Percentiles rank a stretch among this genome's conserved stretches.
These are phyloP conservation scores for Aspergillus calidoustus DNA, from an alignment of 2,329 filamentous ascomycete species.

Conservation along the genomic window DNA sequence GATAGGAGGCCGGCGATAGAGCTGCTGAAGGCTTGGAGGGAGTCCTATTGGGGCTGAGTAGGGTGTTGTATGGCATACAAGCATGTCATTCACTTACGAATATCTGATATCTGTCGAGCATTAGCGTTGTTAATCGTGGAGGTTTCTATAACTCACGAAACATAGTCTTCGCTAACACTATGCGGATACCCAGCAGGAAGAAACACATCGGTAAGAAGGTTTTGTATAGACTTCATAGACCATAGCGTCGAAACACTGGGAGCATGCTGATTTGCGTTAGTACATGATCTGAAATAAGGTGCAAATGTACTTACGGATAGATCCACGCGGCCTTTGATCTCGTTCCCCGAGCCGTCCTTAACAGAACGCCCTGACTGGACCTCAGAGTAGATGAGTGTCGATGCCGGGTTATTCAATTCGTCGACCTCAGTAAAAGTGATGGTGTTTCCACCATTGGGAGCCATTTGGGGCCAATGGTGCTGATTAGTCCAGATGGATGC, in stretches of 20 bases:
- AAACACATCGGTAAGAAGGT: conserved; percentile 70
- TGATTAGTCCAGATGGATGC: background rate
- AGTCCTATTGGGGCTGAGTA: conserved; percentile 36
- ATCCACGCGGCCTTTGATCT: conserved; percentile 49
- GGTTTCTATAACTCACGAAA: conserved; percentile 56
- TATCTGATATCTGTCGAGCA: conserved; percentile 64
- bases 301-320: conserved; percentile 37
- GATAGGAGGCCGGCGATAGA: conserved; percentile 65
- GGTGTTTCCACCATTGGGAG: conserved; percentile 15
- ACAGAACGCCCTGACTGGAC: conserved; percentile 12
- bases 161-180: conserved; percentile 83
- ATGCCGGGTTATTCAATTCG: conserved; percentile 54
- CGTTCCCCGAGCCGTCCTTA: conserved; percentile 8
- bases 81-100: conserved; percentile 55
- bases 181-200: conserved; percentile 86
- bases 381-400: conserved; percentile 55
- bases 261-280: conserved; percentile 21
- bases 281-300: background rate
- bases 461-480: conserved; percentile 19
- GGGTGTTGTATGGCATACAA: background rate
- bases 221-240: conserved; percentile 33
- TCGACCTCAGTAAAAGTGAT: conserved; percentile 48
- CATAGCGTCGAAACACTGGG: conserved; percentile 25
- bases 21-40: conserved; percentile 48
- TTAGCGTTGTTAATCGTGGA: conserved; percentile 19